Evolutionary conservation across 805 yeast species (phyloP).

Genomic region (Cyberlindnera misumaiensis): DNA sequence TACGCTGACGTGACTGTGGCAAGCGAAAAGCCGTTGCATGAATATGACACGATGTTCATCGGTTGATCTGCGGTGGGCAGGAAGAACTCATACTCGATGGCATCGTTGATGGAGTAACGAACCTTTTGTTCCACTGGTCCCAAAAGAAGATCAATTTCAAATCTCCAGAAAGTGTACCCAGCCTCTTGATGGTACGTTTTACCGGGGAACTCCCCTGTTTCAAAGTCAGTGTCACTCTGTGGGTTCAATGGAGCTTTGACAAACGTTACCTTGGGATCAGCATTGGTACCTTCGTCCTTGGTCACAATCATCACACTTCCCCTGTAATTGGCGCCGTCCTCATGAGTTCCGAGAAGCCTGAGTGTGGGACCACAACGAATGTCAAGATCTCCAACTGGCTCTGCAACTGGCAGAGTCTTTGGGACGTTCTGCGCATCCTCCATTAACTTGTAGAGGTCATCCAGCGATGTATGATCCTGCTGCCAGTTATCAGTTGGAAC

Average conservation of each 20-base stretch:
- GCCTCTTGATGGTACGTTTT: conserved; percentile 35
- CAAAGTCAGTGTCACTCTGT: conserved; percentile 7
- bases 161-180: conserved; percentile 61
- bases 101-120: conserved; percentile 51
- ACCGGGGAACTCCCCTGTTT: conserved; percentile 41
- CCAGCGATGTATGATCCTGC: conserved; percentile 8
- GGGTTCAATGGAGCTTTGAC: conserved; percentile 25
- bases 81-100: conserved; percentile 52
- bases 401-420: conserved; percentile 6
- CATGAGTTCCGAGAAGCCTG: conserved; percentile 57
- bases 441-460: conserved; percentile 6
- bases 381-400: conserved; percentile 26
- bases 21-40: conserved; percentile 88
- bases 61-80: conserved; percentile 58
- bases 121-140: conserved; percentile 49
- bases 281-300: conserved; percentile 25
- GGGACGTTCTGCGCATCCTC: conserved; percentile 11
- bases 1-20: conserved; percentile 59
- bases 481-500: conserved; percentile 6
- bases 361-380: conserved; percentile 74
- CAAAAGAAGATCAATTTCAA: conserved; percentile 44
- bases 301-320: conserved; percentile 66
- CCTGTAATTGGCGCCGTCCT: conserved; percentile 47
- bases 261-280: conserved; percentile 27
- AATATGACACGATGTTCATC: conserved; percentile 77